Evolutionary conservation across 176 grass and related monocot genomes (phyloP).

Genomic region (Lolium rigidum): DNA sequence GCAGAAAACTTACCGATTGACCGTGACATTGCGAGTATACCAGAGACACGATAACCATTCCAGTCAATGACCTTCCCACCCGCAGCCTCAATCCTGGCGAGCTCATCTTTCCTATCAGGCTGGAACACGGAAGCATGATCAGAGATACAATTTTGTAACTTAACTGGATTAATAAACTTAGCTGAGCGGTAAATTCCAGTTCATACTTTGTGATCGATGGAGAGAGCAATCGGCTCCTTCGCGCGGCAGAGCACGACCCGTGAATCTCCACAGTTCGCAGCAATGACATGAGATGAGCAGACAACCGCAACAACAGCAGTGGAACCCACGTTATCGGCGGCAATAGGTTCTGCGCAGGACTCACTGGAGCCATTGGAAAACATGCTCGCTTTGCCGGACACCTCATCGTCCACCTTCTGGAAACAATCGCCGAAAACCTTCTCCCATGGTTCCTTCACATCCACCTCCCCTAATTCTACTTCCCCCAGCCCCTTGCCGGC

Average conservation of each 20-base stretch:
- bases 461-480: conserved; percentile 25
- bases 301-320: conserved; percentile 66
- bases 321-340: conserved; percentile 58
- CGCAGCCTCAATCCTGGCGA: conserved; percentile 70
- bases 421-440: conserved; percentile 62
- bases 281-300: conserved; percentile 74
- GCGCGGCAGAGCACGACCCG: conserved; percentile 70
- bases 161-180: not conserved
- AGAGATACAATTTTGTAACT: not conserved
- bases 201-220: conserved; percentile 75
- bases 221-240: conserved; percentile 60
- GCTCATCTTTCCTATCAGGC: conserved; percentile 73
- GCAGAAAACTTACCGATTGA: conserved; percentile 82
- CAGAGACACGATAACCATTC: conserved; percentile 70
- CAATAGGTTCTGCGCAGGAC: conserved; percentile 23
- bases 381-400: conserved; percentile 46
- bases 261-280: conserved; percentile 78
- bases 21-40: conserved; percentile 82
- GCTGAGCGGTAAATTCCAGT: not conserved
- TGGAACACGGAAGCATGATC: conserved; percentile 47
- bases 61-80: conserved; percentile 75
- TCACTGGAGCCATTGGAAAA: not conserved
- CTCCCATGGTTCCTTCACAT: conserved; percentile 61
- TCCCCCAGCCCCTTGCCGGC: conserved; percentile 1
- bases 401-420: conserved; percentile 63